These are phyloP conservation scores for Curvularia hawaiiensis DNA, from an alignment of 2,329 filamentous ascomycete species.

Conservation along the genomic window DNA sequence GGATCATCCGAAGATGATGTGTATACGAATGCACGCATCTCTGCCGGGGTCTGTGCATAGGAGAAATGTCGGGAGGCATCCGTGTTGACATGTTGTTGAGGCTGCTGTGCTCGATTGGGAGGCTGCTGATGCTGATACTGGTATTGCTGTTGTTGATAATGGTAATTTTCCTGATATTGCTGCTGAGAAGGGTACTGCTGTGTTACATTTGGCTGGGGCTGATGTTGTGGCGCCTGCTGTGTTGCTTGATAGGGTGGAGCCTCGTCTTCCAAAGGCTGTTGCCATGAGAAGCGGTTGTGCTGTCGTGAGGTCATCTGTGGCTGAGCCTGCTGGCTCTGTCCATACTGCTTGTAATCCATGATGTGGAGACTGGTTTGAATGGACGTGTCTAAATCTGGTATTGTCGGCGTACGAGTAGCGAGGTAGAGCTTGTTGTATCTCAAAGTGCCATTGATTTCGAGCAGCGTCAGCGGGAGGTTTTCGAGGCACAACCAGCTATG, in stretches of 20 bases:
- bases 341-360: slow-evolving; percentile 34
- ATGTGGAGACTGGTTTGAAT: slow-evolving; percentile 6
- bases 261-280: slow-evolving; percentile 32
- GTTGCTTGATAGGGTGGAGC: slow-evolving; percentile 19
- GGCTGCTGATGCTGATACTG: slow-evolving; percentile 8
- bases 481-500: slow-evolving; percentile 9
- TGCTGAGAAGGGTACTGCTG: slow-evolving; percentile 10
- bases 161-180: slow-evolving; percentile 1
- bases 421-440: neutral
- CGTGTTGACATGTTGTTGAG: slow-evolving; percentile 22
- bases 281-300: slow-evolving; percentile 45
- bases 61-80: slow-evolving; percentile 39
- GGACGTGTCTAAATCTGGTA: neutral
- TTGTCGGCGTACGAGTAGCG: neutral
- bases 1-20: slow-evolving; percentile 34
- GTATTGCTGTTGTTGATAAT: neutral
- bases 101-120: slow-evolving; percentile 4
- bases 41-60: slow-evolving; percentile 45
- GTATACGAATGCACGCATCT: slow-evolving; percentile 37
- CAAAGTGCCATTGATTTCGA: slow-evolving; percentile 3
- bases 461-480: neutral
- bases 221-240: slow-evolving; percentile 8
- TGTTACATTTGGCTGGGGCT: slow-evolving; percentile 1
- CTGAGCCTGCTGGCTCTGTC: slow-evolving; percentile 24
- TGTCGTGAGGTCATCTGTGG: slow-evolving; percentile 19